Percentiles rank a stretch among this genome's conserved stretches.
These are phyloP conservation scores for Penicillium paxilli DNA, from an alignment of 495 filamentous ascomycete genomes.

Conservation along the genomic window DNA sequence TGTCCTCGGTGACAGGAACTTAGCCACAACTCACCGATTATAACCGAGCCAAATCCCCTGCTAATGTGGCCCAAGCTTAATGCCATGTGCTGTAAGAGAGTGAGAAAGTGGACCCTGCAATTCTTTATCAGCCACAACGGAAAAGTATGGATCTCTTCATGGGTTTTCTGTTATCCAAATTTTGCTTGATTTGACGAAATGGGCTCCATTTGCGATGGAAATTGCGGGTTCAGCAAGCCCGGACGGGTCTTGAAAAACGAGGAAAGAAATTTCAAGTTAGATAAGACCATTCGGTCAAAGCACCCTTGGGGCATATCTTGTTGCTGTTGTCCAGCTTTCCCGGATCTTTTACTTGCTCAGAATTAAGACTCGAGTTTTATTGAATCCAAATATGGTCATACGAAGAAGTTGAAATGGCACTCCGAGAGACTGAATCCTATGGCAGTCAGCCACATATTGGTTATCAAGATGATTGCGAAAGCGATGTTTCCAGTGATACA, in stretches of 20 bases:
- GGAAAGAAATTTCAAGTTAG: no score
- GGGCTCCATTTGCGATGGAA: slow-evolving; percentile 3
- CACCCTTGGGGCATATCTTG: no score
- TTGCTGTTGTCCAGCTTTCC: no score
- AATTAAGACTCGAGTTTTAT: not conserved
- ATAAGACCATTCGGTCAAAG: no score
- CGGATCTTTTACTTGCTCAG: no score
- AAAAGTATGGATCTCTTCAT: slow-evolving; percentile 13
- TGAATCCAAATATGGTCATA: not conserved
- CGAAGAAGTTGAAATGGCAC: not conserved
- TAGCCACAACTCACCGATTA: slow-evolving; percentile 4
- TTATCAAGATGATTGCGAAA: slow-evolving; percentile 1
- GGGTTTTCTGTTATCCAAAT: not conserved
- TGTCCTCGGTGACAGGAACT: not conserved
- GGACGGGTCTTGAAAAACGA: not conserved
- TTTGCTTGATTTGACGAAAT: not conserved
- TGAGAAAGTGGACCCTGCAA: not conserved
- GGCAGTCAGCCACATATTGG: not conserved
- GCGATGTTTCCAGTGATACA: slow-evolving; percentile 7
- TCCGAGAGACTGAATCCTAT: not conserved
- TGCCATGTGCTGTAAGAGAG: not conserved
- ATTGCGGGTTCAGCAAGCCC: not conserved
- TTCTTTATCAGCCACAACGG: slow-evolving; percentile 9
- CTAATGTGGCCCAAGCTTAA: no score
- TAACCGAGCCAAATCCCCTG: not conserved